Percentiles rank a stretch among this genome's conserved stretches.
phyloP scores from a whole-genome alignment of 2,329 filamentous ascomycete genomes.

The Bipolaris gigantea region DNA sequence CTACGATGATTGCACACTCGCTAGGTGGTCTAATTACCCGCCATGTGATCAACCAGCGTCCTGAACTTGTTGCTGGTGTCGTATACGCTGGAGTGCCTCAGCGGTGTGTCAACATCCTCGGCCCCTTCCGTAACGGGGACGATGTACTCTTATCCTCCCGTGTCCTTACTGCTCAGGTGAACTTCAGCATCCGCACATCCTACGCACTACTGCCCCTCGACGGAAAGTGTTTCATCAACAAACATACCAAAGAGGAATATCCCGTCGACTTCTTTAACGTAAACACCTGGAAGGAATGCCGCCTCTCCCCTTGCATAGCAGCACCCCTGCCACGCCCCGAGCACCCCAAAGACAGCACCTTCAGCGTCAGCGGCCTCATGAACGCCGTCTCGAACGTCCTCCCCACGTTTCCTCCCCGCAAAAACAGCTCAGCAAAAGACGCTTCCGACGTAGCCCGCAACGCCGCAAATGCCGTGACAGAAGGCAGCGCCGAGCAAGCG shows the following conservation, averaged over 20 bases:
- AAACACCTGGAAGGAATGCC: conserved; percentile 76
- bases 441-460: conserved; percentile 29
- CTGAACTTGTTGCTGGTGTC: conserved; percentile 83
- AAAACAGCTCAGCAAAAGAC: conserved; percentile 27
- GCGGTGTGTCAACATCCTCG: conserved; percentile 87
- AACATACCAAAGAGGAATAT: conserved; percentile 76
- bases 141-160: conserved; percentile 87
- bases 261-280: conserved; percentile 81
- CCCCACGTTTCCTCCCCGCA: conserved; percentile 41
- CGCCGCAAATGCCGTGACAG: conserved; percentile 30
- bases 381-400: conserved; percentile 53
- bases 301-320: conserved; percentile 76
- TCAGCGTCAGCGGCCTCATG: conserved; percentile 51
- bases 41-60: conserved; percentile 81
- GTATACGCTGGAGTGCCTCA: conserved; percentile 84
- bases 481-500: conserved; percentile 33
- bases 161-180: conserved; percentile 87
- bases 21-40: conserved; percentile 85
- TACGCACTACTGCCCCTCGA: conserved; percentile 85
- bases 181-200: conserved; percentile 86
- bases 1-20: conserved; percentile 81
- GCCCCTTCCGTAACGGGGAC: conserved; percentile 88
- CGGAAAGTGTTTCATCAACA: conserved; percentile 85
- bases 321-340: conserved; percentile 63
- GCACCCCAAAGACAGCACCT: conserved; percentile 35